phyloP scores from a whole-genome alignment of 495 filamentous ascomycete species.

The Penicillium fimorum region DNA sequence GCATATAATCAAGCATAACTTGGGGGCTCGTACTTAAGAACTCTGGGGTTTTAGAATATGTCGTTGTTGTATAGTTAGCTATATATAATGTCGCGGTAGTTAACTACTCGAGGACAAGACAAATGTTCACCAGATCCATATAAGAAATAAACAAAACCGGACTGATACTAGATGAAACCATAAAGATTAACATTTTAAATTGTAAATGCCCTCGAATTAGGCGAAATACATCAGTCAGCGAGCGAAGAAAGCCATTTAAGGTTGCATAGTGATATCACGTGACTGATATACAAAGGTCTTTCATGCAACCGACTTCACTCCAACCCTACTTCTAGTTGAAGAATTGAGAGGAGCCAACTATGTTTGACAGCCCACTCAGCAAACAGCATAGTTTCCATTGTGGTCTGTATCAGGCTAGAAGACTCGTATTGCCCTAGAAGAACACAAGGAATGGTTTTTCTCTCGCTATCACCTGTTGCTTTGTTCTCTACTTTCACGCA shows the following conservation, averaged over 20 bases:
- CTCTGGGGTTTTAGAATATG: too few relatives aligned
- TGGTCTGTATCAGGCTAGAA: not conserved
- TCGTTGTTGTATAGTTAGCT: too few relatives aligned
- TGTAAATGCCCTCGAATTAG: not conserved
- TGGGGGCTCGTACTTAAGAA: too few relatives aligned
- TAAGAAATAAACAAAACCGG: not conserved
- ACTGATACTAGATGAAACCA: not conserved
- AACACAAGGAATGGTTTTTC: not conserved
- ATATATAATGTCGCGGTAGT: too few relatives aligned
- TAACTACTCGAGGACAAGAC: not conserved
- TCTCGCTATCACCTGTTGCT: not conserved
- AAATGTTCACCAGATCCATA: not conserved
- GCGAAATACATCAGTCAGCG: not conserved
- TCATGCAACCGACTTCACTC: conserved; percentile 9
- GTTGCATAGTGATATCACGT: conserved; percentile 8
- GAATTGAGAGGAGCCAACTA: not conserved
- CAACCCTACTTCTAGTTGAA: conserved; percentile 1
- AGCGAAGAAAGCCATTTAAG: not conserved
- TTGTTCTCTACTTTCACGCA: not conserved
- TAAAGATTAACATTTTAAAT: not conserved
- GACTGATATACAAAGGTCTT: conserved; percentile 6
- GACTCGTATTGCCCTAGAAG: not conserved
- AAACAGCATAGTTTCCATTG: not conserved
- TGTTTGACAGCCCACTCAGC: not conserved
- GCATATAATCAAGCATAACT: not conserved